These are phyloP conservation scores for Floccularia luteovirens DNA, from an alignment of 768 basidiomycete species.

Conservation along the genomic window DNA sequence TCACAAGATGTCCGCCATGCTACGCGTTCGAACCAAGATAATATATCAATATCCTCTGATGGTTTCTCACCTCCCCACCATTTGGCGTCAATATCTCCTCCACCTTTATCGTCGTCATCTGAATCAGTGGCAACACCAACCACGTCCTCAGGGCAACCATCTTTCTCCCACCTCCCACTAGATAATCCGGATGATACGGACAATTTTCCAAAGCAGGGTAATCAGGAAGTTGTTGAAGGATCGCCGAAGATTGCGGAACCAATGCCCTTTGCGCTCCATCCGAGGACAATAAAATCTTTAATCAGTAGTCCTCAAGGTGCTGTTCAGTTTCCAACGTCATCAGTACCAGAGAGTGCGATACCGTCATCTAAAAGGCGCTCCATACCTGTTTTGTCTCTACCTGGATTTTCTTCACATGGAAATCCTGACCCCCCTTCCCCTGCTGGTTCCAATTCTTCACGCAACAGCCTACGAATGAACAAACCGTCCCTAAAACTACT, in stretches of 20 bases:
- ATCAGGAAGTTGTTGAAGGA: constrained; percentile 12
- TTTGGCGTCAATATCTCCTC: constrained; percentile 25
- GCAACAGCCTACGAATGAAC: constrained; percentile 28
- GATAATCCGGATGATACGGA: constrained; percentile 14
- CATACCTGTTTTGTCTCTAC: constrained; percentile 30
- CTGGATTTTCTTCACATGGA: constrained; percentile 18
- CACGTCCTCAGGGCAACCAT: constrained; percentile 42
- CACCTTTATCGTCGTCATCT: constrained; percentile 48
- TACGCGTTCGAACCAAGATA: constrained; percentile 9
- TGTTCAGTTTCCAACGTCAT: constrained; percentile 37
- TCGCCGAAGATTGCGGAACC: constrained; percentile 21
- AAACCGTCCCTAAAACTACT: constrained; percentile 65
- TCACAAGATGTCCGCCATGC: constrained; percentile 1
- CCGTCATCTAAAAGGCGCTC: constrained; percentile 24
- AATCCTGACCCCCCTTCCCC: constrained; percentile 7
- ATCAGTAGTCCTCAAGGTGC: constrained; percentile 22
- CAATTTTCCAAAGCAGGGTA: constrained; percentile 10
- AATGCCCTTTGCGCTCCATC: constrained; percentile 10
- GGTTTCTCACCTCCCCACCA: constrained; percentile 14
- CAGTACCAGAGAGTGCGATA: constrained; percentile 11
- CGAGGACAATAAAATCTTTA: constrained; percentile 16
- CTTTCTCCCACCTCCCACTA: constrained; percentile 27
- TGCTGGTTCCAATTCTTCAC: constrained; percentile 18
- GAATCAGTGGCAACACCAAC: constrained; percentile 55
- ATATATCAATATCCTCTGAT: constrained; percentile 21